Percentiles rank a stretch among this genome's conserved stretches.
These are phyloP conservation scores for Phyllachora maydis DNA, from an alignment of 2,329 filamentous ascomycete species.

Conservation along the genomic window DNA sequence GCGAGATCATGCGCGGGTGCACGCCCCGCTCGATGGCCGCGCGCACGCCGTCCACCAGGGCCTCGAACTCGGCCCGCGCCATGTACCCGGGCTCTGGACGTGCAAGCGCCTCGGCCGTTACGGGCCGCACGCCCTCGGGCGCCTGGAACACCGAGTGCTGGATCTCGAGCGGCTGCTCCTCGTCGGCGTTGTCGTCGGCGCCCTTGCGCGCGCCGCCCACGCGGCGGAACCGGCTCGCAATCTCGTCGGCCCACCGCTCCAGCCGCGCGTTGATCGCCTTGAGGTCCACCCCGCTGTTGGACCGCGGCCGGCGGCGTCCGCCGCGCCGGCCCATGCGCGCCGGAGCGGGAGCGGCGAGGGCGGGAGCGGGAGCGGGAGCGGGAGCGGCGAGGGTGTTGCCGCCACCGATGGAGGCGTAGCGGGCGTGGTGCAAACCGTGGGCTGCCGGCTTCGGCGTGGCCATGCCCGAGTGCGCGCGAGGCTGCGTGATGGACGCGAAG, in stretches of 20 bases:
- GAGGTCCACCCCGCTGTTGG: slow-evolving; percentile 84
- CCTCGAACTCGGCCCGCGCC: slow-evolving; percentile 66
- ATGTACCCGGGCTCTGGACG: slow-evolving; percentile 42
- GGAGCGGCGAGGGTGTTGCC: no score
- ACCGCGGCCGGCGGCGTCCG: slow-evolving; percentile 27
- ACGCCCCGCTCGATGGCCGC: slow-evolving; percentile 75
- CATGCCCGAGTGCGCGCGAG: slow-evolving; percentile 38
- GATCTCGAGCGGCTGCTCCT: slow-evolving; percentile 78
- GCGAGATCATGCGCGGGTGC: slow-evolving; percentile 88
- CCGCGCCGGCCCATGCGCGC: no score
- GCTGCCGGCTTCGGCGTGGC: slow-evolving; percentile 22
- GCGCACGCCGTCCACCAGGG: slow-evolving; percentile 75
- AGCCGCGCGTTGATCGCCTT: slow-evolving; percentile 94
- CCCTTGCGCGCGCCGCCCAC: slow-evolving; percentile 52
- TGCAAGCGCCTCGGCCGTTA: slow-evolving; percentile 55
- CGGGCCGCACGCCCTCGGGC: slow-evolving; percentile 68
- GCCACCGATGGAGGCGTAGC: no score
- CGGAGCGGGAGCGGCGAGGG: no score
- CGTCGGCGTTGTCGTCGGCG: no score
- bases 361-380: no score
- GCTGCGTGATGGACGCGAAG: slow-evolving; percentile 42
- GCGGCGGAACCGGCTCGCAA: slow-evolving; percentile 91
- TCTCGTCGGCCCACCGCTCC: slow-evolving; percentile 95
- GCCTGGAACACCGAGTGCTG: slow-evolving; percentile 94
- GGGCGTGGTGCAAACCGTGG: slow-evolving; percentile 14